Evolutionary conservation across 305 asterid genomes (phyloP).

Genomic region (Fraxinus latifolia): DNA sequence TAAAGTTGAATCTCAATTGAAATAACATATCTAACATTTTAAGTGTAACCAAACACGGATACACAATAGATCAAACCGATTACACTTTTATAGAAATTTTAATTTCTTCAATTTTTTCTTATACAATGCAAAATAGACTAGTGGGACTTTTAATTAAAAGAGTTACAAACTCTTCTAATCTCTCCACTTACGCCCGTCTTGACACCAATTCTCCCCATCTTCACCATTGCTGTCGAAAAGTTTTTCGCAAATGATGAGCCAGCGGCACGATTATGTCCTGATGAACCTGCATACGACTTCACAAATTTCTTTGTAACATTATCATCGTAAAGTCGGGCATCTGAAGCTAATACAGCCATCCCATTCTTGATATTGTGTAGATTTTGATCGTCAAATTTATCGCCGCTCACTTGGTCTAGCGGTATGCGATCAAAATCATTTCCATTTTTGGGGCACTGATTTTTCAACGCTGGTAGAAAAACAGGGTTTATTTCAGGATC

Average conservation of each 20-base stretch:
- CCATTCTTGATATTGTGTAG: constrained; percentile 31
- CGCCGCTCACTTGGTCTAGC: constrained; percentile 17
- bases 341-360: constrained; percentile 29
- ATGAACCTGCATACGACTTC: constrained; percentile 19
- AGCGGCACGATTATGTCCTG: not conserved
- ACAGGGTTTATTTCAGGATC: constrained; percentile 29
- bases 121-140: not conserved
- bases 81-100: not conserved
- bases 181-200: constrained; percentile 31
- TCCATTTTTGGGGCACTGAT: constrained; percentile 29
- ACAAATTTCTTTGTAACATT: constrained; percentile 18
- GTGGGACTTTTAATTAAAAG: constrained; percentile 24
- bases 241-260: not conserved
- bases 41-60: not conserved
- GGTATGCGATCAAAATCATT: constrained; percentile 21
- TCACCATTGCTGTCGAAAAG: constrained; percentile 20
- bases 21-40: not conserved
- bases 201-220: constrained; percentile 6
- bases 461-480: constrained; percentile 17
- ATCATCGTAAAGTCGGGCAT: constrained; percentile 35
- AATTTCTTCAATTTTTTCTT: not conserved
- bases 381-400: constrained; percentile 29
- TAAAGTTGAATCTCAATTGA: not conserved
- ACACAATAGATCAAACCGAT: not conserved
- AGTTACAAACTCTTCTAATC: constrained; percentile 24